These are phyloP conservation scores for Martensiomyces pterosporus DNA, from an alignment of 192 early-diverging fungal genomes.

Conservation along the genomic window DNA sequence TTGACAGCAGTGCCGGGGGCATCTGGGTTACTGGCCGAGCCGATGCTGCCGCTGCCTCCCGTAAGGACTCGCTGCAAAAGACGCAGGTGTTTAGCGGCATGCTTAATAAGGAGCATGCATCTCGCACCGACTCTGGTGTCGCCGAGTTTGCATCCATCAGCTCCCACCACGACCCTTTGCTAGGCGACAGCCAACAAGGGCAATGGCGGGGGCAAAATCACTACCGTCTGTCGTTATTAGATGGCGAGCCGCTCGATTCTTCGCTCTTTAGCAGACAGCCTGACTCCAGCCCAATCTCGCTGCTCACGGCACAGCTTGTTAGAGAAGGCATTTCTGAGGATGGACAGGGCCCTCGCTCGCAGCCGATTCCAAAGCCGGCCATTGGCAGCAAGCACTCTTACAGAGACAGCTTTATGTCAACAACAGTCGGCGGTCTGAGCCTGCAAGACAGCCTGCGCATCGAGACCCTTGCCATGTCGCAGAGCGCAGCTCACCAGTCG, in stretches of 20 bases:
- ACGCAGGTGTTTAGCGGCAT: no score
- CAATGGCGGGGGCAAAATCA: no score
- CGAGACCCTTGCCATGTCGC: constrained; percentile 41
- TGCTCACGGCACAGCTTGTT: constrained; percentile 19
- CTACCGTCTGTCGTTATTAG: background rate
- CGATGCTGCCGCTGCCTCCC: no score
- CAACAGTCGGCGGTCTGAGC: constrained; percentile 27
- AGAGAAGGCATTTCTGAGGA: constrained; percentile 2
- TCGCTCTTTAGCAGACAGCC: constrained; percentile 14
- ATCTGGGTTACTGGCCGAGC: no score
- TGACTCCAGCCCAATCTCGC: constrained; percentile 19
- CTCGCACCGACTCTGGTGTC: constrained; percentile 6
- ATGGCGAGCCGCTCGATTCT: constrained; percentile 2
- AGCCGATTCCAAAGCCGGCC: constrained; percentile 38
- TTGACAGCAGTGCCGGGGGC: no score
- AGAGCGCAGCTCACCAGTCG: constrained; percentile 30
- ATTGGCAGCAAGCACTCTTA: constrained; percentile 18
- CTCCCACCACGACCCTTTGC: constrained; percentile 2
- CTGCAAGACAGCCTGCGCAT: constrained; percentile 44
- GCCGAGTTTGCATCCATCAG: constrained; percentile 1
- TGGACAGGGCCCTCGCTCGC: constrained; percentile 21
- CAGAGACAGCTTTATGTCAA: constrained; percentile 9
- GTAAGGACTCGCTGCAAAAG: no score
- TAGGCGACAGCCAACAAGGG: no score
- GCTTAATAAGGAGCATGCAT: no score